Evolutionary conservation across 768 basidiomycete genomes (phyloP).

Genomic region (Psilocybe tampanensis): DNA sequence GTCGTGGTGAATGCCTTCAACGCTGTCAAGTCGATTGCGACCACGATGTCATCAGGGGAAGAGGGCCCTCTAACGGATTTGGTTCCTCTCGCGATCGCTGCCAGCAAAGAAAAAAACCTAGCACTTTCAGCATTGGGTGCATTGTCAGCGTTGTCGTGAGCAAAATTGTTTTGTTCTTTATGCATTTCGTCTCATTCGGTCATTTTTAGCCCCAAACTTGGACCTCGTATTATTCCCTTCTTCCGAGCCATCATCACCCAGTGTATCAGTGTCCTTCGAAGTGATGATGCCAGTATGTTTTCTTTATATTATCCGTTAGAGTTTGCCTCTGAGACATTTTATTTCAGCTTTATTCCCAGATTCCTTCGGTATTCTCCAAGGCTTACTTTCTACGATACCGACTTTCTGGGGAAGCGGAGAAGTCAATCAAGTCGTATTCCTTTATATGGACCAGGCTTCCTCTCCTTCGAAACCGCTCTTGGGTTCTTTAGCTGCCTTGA

Average conservation of each 20-base stretch:
- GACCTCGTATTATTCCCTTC: conserved; percentile 86
- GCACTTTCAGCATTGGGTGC: conserved; percentile 51
- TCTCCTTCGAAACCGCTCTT: conserved; percentile 33
- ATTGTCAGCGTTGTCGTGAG: conserved; percentile 65
- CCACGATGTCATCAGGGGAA: conserved; percentile 64
- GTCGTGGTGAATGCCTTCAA: conserved; percentile 52
- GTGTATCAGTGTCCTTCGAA: conserved; percentile 50
- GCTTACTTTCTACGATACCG: conserved; percentile 75
- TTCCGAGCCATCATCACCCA: conserved; percentile 72
- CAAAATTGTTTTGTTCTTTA: conserved; percentile 11
- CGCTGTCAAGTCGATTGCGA: conserved; percentile 61
- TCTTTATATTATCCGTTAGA: background rate
- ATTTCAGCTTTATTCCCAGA: conserved; percentile 33
- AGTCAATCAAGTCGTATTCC: conserved; percentile 52
- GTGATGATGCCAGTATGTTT: conserved; percentile 38
- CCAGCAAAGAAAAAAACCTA: conserved; percentile 41
- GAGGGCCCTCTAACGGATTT: conserved; percentile 61
- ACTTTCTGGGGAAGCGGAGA: conserved; percentile 78
- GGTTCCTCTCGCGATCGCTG: conserved; percentile 59
- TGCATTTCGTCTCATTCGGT: conserved; percentile 10
- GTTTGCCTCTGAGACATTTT: conserved; percentile 2
- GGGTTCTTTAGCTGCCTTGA: conserved; percentile 43
- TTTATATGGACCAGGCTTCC: conserved; percentile 52
- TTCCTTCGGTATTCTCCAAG: conserved; percentile 55
- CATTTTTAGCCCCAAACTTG: conserved; percentile 63